These are phyloP conservation scores for Calonectria pauciramosa DNA, from an alignment of 2,329 filamentous ascomycete genomes.

Conservation along the genomic window DNA sequence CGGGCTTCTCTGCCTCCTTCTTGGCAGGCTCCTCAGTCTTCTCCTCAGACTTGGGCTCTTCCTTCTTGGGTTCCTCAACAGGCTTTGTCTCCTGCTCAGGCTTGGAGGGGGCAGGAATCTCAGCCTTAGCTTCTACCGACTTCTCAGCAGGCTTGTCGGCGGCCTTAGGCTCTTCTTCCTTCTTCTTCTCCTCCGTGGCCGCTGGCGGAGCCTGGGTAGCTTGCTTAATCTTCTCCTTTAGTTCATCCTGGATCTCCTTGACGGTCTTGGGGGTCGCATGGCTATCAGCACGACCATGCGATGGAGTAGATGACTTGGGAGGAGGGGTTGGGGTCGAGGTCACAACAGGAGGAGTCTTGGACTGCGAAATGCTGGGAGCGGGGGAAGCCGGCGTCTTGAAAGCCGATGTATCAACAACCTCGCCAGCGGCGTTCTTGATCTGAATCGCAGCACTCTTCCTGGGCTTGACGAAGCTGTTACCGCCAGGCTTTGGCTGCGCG, in stretches of 20 bases:
- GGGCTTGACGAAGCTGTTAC: slow-evolving; percentile 63
- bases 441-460: slow-evolving; percentile 81
- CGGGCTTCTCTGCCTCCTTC: slow-evolving; percentile 44
- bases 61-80: slow-evolving; percentile 18
- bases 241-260: slow-evolving; percentile 87
- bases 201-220: slow-evolving; percentile 59
- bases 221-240: slow-evolving; percentile 82
- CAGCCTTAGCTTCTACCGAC: slow-evolving; percentile 53
- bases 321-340: slow-evolving; percentile 85
- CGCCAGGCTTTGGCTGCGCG: slow-evolving; percentile 66
- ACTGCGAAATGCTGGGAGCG: slow-evolving; percentile 65
- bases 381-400: slow-evolving; percentile 71
- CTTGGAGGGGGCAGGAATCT: slow-evolving; percentile 37
- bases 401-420: slow-evolving; percentile 78
- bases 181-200: slow-evolving; percentile 50
- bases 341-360: slow-evolving; percentile 78
- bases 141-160: slow-evolving; percentile 34
- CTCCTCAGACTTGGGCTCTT: slow-evolving; percentile 31
- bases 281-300: slow-evolving; percentile 81
- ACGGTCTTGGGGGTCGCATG: slow-evolving; percentile 76
- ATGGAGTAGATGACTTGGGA: slow-evolving; percentile 78
- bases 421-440: slow-evolving; percentile 88
- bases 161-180: slow-evolving; percentile 42
- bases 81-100: slow-evolving; percentile 22
- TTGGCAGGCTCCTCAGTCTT: slow-evolving; percentile 40